These are phyloP conservation scores for Arthroderma sp. DNA, from an alignment of 2,329 filamentous ascomycete genomes.

Conservation along the genomic window DNA sequence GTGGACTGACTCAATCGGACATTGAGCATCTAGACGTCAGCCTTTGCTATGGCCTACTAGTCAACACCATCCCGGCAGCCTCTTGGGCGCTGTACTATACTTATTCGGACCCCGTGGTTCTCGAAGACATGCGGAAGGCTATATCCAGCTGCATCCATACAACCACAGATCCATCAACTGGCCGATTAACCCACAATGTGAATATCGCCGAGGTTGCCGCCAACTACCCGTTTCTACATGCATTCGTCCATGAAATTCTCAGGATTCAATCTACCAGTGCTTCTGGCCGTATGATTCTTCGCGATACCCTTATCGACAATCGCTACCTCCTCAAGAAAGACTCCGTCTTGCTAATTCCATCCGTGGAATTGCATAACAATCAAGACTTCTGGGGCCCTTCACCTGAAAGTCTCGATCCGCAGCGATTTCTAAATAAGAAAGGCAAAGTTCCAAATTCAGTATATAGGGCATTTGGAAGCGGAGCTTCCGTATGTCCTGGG, in stretches of 20 bases:
- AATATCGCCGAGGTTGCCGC: not conserved
- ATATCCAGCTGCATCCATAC: not conserved
- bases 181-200: not conserved
- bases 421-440: not conserved
- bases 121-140: not conserved
- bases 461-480: not conserved
- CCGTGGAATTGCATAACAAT: not conserved
- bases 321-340: conserved; percentile 1
- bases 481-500: not conserved
- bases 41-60: conserved; percentile 23
- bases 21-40: conserved; percentile 17
- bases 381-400: not conserved
- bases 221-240: not conserved
- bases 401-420: not conserved
- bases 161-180: too few relatives aligned
- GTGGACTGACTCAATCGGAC: conserved; percentile 6
- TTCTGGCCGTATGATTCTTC: not conserved
- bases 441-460: not conserved
- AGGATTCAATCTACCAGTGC: not conserved
- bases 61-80: conserved; percentile 30
- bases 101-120: conserved; percentile 22
- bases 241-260: conserved; percentile 1
- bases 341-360: not conserved
- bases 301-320: not conserved
- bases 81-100: conserved; percentile 37